These are phyloP conservation scores for Aspergillus tubingensis DNA, from an alignment of 2,329 filamentous ascomycete genomes.

Conservation along the genomic window DNA sequence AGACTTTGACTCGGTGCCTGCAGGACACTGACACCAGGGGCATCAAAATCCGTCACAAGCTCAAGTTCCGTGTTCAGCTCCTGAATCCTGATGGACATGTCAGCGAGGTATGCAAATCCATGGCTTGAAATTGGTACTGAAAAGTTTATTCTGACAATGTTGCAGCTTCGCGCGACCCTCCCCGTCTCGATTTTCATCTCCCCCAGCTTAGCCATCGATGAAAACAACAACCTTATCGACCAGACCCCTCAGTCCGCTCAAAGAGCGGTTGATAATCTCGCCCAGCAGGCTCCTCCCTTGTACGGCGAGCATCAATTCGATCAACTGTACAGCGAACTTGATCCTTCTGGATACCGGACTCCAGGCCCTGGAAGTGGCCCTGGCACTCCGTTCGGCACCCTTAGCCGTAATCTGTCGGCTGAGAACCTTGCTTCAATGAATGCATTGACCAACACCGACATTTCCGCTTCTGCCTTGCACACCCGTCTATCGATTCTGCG, in stretches of 20 bases:
- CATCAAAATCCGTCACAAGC: conserved; percentile 89
- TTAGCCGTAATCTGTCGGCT: conserved; percentile 70
- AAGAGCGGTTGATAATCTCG: conserved; percentile 56
- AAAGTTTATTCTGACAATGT: conserved; percentile 14
- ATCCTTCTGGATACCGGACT: conserved; percentile 77
- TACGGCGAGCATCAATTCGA: conserved; percentile 91
- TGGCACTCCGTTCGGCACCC: conserved; percentile 74
- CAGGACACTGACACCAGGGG: conserved; percentile 87
- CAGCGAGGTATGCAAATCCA: conserved; percentile 67
- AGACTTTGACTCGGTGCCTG: conserved; percentile 76
- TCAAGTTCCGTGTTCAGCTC: conserved; percentile 86
- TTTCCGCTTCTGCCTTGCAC: conserved; percentile 68
- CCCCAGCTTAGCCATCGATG: conserved; percentile 84
- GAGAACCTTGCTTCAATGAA: conserved; percentile 73
- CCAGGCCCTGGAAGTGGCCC: conserved; percentile 67
- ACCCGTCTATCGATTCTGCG: conserved; percentile 63
- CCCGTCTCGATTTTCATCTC: conserved; percentile 95
- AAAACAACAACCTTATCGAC: conserved; percentile 76
- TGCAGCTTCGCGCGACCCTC: conserved; percentile 78
- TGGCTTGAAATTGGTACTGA: not conserved
- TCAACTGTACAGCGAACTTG: conserved; percentile 84
- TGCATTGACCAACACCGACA: conserved; percentile 52
- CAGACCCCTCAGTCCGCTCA: conserved; percentile 56
- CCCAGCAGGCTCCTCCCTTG: conserved; percentile 77
- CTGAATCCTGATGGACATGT: conserved; percentile 94